Evolutionary conservation across 257 asterid genomes (phyloP).

Genomic region (Fraxinus excelsior): DNA sequence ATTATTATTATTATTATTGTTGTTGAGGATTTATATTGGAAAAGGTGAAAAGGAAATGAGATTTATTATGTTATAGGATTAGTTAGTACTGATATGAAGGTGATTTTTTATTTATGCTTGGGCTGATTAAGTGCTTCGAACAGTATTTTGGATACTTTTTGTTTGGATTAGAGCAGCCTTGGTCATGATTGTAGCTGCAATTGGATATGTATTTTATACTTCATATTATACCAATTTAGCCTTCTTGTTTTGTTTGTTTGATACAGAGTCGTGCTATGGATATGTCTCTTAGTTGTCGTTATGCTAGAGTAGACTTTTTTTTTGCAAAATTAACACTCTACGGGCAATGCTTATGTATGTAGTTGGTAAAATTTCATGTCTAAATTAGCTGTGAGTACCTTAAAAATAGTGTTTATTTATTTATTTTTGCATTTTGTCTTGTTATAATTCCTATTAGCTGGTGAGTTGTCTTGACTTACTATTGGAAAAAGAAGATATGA

Average conservation of each 20-base stretch:
- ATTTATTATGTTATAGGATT: not conserved
- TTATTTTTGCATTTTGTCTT: not conserved
- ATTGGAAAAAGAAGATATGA: not conserved
- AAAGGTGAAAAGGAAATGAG: not conserved
- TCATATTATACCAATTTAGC: not conserved
- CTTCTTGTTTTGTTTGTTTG: not conserved
- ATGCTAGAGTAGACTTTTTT: not conserved
- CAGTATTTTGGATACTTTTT: not conserved
- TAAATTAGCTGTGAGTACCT: not conserved
- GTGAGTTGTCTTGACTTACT: not conserved
- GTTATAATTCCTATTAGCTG: not conserved
- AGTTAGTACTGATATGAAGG: not conserved
- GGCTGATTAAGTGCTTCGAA: not conserved
- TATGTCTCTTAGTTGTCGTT: not conserved
- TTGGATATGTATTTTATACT: not conserved
- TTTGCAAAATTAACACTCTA: not conserved
- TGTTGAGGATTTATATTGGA: not conserved
- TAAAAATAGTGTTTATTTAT: not conserved
- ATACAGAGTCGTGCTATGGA: not conserved
- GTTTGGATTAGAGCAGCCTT: not conserved
- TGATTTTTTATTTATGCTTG: not conserved
- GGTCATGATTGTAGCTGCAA: constrained; percentile 4
- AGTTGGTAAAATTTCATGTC: not conserved
- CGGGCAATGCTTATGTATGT: not conserved
- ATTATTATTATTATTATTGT: no score